These are phyloP conservation scores for Termitomyces eurrhizus DNA, from an alignment of 768 basidiomycete species.

Conservation along the genomic window DNA sequence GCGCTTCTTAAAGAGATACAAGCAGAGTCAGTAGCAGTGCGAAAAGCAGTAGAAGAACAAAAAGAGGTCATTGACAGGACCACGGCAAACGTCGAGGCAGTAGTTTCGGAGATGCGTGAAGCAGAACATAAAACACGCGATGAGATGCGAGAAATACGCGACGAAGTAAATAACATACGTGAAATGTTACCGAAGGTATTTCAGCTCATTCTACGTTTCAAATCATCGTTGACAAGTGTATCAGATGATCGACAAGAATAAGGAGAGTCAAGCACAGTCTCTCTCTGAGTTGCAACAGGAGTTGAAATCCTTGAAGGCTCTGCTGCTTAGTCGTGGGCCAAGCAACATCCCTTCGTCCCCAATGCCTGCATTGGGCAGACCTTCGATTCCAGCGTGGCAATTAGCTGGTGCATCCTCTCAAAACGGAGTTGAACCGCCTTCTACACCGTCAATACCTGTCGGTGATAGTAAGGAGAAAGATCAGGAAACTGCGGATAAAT, in stretches of 20 bases:
- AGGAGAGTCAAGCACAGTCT: conserved; percentile 79
- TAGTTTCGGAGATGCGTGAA: conserved; percentile 71
- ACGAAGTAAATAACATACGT: conserved; percentile 85
- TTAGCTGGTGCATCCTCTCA: conserved; percentile 42
- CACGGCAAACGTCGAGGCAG: conserved; percentile 66
- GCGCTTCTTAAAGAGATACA: conserved; percentile 78
- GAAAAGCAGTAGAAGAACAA: conserved; percentile 73
- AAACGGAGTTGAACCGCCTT: conserved; percentile 10
- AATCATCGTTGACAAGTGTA: conserved; percentile 5
- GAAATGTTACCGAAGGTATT: conserved; percentile 91
- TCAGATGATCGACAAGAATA: conserved; percentile 94
- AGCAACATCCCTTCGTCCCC: conserved; percentile 45
- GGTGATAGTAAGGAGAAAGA: conserved; percentile 61
- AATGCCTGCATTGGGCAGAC: conserved; percentile 52
- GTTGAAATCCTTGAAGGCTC: conserved; percentile 88
- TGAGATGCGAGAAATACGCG: conserved; percentile 88
- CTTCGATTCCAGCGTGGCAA: conserved; percentile 91
- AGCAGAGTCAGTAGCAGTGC: conserved; percentile 67
- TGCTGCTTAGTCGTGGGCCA: conserved; percentile 74
- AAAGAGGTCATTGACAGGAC: conserved; percentile 67
- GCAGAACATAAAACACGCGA: conserved; percentile 77
- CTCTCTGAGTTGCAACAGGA: conserved; percentile 89
- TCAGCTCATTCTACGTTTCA: conserved; percentile 2
- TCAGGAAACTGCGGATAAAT: conserved; percentile 24
- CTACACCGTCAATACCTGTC: conserved; percentile 13